A percentile compares a stretch with the other conserved stretches of the same genome.
Conservation (phyloP, 768 basidiomycete genomes). For the Myochromella boudieri region DNA sequence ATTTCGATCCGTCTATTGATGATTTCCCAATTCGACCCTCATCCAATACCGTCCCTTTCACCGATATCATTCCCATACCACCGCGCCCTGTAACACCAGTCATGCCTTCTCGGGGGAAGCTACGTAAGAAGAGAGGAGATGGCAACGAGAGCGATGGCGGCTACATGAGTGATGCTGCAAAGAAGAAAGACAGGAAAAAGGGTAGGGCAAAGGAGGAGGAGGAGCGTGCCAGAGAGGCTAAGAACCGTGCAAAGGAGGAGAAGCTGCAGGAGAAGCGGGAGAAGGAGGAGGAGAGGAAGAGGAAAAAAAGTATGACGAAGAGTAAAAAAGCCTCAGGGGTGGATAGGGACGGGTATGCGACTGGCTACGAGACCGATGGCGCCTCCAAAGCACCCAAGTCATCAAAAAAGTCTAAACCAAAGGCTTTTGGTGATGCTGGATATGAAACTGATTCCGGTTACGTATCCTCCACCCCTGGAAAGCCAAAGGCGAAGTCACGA, state of each 20-base stretch:
- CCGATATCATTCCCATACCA: conserved; percentile 25
- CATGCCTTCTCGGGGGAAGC: conserved; percentile 27
- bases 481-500: conserved; percentile 36
- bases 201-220: conserved; percentile 20
- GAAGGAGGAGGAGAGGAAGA: conserved; percentile 32
- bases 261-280: conserved; percentile 25
- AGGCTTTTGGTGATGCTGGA: conserved; percentile 24
- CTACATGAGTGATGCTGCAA: conserved; percentile 29
- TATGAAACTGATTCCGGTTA: conserved; percentile 42
- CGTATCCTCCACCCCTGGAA: conserved; percentile 25
- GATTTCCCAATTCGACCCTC: conserved; percentile 1
- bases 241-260: conserved; percentile 22
- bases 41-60: conserved; percentile 16
- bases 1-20: conserved; percentile 6
- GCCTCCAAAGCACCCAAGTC: conserved; percentile 18
- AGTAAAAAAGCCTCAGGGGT: conserved; percentile 19
- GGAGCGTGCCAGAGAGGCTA: conserved; percentile 25
- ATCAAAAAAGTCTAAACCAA: conserved; percentile 27
- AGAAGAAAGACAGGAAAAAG: conserved; percentile 28
- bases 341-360: conserved; percentile 16
- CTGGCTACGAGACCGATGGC: conserved; percentile 30
- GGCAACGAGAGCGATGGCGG: conserved; percentile 38
- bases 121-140: conserved; percentile 43
- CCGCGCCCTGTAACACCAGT: conserved; percentile 18
- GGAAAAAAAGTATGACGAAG: conserved; percentile 29